phyloP scores from a whole-genome alignment of 306 rosid species.

The Senna tora region DNA sequence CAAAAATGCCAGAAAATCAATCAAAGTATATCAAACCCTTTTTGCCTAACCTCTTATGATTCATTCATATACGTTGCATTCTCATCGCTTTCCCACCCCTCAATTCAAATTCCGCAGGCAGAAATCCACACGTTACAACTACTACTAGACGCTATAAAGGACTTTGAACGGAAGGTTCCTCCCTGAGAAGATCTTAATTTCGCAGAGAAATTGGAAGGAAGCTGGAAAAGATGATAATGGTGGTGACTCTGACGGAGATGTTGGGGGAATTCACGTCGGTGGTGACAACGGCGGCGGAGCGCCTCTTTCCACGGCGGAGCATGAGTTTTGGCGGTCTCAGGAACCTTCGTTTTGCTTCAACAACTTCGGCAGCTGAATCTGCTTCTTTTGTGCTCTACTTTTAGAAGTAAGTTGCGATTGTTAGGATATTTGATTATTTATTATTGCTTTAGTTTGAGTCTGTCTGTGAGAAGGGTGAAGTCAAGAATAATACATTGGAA shows the following conservation, averaged over 20 bases:
- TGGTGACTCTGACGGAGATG: slow-evolving; percentile 57
- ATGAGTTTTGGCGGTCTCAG: slow-evolving; percentile 33
- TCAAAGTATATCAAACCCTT: neutral
- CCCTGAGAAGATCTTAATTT: slow-evolving; percentile 22
- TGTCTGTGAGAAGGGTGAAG: no score
- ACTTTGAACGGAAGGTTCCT: slow-evolving; percentile 8
- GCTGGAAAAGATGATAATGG: slow-evolving; percentile 65
- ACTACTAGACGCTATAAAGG: slow-evolving; percentile 29
- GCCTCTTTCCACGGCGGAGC: slow-evolving; percentile 40
- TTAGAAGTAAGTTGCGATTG: neutral
- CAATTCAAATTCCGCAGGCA: slow-evolving; percentile 12
- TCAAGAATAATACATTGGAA: no score
- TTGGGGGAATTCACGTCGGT: slow-evolving; percentile 54
- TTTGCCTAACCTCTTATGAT: slow-evolving; percentile 31
- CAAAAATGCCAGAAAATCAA: slow-evolving; percentile 36
- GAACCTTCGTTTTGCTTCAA: slow-evolving; percentile 44
- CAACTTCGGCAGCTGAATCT: slow-evolving; percentile 45
- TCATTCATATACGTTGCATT: slow-evolving; percentile 1
- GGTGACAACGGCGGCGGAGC: slow-evolving; percentile 49
- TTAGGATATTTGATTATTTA: no score
- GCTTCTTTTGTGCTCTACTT: slow-evolving; percentile 63
- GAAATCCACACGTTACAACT: slow-evolving; percentile 26
- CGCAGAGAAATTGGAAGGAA: neutral
- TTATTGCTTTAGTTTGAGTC: no score
- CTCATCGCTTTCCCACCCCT: slow-evolving; percentile 23